Conservation (phyloP, 2,329 filamentous ascomycete genomes). For the Talaromyces atroroseus region DNA sequence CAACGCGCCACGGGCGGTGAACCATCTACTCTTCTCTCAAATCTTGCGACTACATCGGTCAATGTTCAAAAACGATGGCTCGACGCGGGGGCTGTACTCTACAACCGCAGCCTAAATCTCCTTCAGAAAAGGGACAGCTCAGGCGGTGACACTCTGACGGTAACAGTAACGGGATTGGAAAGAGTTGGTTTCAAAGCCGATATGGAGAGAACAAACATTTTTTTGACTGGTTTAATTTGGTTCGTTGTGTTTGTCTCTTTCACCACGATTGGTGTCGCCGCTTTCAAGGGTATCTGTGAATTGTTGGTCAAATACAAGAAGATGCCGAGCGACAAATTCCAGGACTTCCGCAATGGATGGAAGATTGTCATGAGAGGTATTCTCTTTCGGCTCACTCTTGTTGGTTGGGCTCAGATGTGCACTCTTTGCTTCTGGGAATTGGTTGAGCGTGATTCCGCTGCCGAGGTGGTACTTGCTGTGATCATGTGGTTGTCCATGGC, state of each 20-base stretch:
- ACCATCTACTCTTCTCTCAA: constrained; percentile 71
- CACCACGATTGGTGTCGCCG: constrained; percentile 64
- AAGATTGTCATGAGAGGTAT: constrained; percentile 88
- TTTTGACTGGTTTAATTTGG: constrained; percentile 85
- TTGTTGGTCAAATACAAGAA: constrained; percentile 65
- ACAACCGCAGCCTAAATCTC: constrained; percentile 30
- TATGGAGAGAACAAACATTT: constrained; percentile 88
- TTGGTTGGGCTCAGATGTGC: constrained; percentile 86
- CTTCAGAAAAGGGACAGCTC: constrained; percentile 52
- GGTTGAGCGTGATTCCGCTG: constrained; percentile 75
- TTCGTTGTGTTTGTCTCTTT: constrained; percentile 78
- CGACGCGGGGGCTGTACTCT: constrained; percentile 27
- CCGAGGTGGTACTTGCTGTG: constrained; percentile 78
- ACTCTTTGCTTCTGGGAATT: constrained; percentile 93
- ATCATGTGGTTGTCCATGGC: constrained; percentile 83
- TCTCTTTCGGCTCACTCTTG: constrained; percentile 81
- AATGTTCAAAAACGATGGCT: constrained; percentile 68
- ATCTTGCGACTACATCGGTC: constrained; percentile 70
- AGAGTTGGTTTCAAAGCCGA: constrained; percentile 78
- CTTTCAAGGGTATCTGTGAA: constrained; percentile 80
- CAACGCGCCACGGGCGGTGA: constrained; percentile 86
- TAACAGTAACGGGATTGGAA: constrained; percentile 72
- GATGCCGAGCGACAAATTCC: constrained; percentile 80
- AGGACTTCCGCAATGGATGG: constrained; percentile 93
- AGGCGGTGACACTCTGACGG: constrained; percentile 34